These are phyloP conservation scores for Trichoderma sp. DNA, from an alignment of 2,329 filamentous ascomycete genomes.

Conservation along the genomic window DNA sequence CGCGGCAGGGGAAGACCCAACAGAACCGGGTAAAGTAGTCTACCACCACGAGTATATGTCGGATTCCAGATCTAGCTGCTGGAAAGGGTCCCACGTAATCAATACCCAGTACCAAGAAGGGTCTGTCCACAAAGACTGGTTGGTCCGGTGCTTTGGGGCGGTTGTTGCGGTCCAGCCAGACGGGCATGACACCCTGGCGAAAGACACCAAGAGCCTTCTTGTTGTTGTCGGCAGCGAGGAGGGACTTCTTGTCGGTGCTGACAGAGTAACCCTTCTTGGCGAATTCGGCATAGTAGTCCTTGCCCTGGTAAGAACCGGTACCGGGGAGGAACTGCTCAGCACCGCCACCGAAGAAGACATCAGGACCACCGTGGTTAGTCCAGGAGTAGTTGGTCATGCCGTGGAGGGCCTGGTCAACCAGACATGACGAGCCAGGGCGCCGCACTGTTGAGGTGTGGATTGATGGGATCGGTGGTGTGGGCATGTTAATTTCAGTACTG, in stretches of 20 bases:
- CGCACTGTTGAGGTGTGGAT: not conserved
- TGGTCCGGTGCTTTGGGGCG: no score
- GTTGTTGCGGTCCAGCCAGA: slow-evolving; percentile 79
- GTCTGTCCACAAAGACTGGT: no score
- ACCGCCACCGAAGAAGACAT: slow-evolving; percentile 81
- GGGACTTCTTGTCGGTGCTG: slow-evolving; percentile 71
- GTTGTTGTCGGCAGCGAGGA: slow-evolving; percentile 57
- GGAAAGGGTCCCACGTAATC: no score
- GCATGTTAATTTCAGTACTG: not conserved
- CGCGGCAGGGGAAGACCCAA: no score
- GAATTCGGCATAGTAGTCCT: slow-evolving; percentile 80
- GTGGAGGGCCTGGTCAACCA: slow-evolving; percentile 76
- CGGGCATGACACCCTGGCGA: slow-evolving; percentile 71
- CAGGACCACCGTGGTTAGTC: slow-evolving; percentile 72
- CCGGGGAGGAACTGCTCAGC: slow-evolving; percentile 77
- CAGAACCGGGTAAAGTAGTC: no score
- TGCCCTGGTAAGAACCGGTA: slow-evolving; percentile 64
- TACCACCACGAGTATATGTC: no score
- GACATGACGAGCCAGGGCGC: slow-evolving; percentile 27
- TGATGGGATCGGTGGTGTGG: not conserved
- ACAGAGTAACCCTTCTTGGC: slow-evolving; percentile 71
- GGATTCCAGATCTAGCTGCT: no score
- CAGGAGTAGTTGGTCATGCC: slow-evolving; percentile 80
- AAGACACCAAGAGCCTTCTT: slow-evolving; percentile 76
- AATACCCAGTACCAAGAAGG: no score